Evolutionary conservation across 176 grass and related monocot genomes (phyloP).

Genomic region (Themeda triandra): DNA sequence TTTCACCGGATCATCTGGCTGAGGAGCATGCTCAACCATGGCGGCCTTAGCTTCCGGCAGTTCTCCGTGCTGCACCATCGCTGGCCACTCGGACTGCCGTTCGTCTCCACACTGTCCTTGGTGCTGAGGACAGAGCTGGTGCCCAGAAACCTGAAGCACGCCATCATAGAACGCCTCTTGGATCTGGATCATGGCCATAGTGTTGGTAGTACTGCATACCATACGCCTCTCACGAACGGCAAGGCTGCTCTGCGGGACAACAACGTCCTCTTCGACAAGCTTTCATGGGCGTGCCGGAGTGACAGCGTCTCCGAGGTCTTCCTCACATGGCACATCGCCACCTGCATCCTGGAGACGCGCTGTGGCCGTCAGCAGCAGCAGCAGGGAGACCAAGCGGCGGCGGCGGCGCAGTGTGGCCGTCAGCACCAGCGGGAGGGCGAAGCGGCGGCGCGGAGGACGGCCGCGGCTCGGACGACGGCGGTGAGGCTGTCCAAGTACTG

Average conservation of each 20-base stretch:
- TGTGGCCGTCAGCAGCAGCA: too few relatives aligned
- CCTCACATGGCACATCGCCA: constrained; percentile 9
- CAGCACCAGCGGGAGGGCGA: too few relatives aligned
- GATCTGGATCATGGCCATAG: background rate
- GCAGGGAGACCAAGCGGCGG: background rate
- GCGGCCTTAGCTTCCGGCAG: background rate
- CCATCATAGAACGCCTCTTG: background rate
- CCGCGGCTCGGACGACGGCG: background rate
- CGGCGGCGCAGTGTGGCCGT: background rate
- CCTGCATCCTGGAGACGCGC: background rate
- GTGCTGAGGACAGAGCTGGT: background rate
- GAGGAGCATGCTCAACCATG: constrained; percentile 1
- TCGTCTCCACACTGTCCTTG: background rate
- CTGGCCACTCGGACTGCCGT: background rate
- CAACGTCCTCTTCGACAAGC: background rate
- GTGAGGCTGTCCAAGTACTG: background rate
- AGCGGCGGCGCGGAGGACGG: background rate
- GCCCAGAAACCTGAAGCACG: background rate
- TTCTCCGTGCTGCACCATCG: constrained; percentile 3
- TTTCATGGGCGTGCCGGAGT: background rate
- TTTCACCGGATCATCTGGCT: background rate
- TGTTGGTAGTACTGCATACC: too few relatives aligned
- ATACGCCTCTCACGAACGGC: background rate
- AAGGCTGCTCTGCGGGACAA: background rate
- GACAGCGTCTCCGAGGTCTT: background rate